Base-by-base conservation (phyloP, 108 stramenopile species). In the Cyclotella distinguenda region DNA sequence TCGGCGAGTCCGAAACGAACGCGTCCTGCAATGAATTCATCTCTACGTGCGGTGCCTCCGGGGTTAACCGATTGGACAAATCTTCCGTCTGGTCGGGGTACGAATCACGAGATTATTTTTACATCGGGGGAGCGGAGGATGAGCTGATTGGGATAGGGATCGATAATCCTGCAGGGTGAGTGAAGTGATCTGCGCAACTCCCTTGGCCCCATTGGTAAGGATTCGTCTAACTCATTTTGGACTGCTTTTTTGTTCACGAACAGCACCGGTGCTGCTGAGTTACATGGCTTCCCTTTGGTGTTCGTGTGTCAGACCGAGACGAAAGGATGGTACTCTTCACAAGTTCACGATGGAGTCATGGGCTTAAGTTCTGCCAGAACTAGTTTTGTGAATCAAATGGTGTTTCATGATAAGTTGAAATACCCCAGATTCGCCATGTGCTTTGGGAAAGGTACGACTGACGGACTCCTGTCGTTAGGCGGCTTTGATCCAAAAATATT, bases 291-390 rank as follows among this genome's bases (percentile, higher is more conserved):
- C 60, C 79, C 79, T 3, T 27, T 80, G 51, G 58, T 66, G 48
- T 83, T 83, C 61, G 76, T 61, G 10, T 83, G 82, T 51, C 82
- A 83, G 68, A 79, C 72, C 28, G 56, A 80, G 52, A 66, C 72
- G 11, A 36, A 35, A 34, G 82, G 82, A 25, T 80, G 57, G 50
- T 83, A 61, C 57, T 34, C 78, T 12, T 39, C 59, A 22, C 73
- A 79, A 39, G 82, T 83, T 5, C 38, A 47, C 36, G 82, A 83
- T 78, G 82, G 82, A 1, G 62, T 83, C 23, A 34, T 64, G 12
- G 76, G 75, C 38, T 53, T 80, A 13, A 70, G 64, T 9, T 66
- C 79, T 21, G 66, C 79, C 7, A 54, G 65, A 1, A 80, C 72
- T 9, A 80, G 79, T 4, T 66, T 83, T 52, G 60, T 83, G 4